These are phyloP conservation scores for Nannizziopsis barbatae DNA, from an alignment of 2,329 filamentous ascomycete genomes.

Conservation along the genomic window DNA sequence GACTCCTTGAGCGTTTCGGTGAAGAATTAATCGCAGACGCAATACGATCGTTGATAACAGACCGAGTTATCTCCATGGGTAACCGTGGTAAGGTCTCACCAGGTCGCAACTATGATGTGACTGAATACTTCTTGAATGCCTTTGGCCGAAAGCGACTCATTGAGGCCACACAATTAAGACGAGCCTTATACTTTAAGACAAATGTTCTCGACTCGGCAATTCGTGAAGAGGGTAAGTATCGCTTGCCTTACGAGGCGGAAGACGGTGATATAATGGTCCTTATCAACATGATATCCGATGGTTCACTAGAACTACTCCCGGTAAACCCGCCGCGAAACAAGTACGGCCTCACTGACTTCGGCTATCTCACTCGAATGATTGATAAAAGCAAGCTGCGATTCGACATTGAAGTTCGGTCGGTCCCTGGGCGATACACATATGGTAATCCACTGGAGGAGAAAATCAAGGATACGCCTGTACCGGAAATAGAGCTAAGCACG, in stretches of 20 bases:
- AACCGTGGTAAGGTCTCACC: constrained; percentile 32
- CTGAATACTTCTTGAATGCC: constrained; percentile 31
- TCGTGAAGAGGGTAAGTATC: constrained; percentile 21
- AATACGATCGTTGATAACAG: constrained; percentile 31
- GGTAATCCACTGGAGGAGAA: constrained; percentile 29
- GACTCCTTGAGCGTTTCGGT: constrained; percentile 25
- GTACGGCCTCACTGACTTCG: constrained; percentile 38
- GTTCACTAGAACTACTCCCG: constrained; percentile 29
- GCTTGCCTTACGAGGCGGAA: constrained; percentile 29
- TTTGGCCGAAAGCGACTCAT: constrained; percentile 34
- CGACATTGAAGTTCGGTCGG: constrained; percentile 30
- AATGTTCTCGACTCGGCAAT: constrained; percentile 33
- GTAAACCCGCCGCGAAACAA: constrained; percentile 33
- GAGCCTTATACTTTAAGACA: constrained; percentile 35
- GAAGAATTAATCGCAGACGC: constrained; percentile 30
- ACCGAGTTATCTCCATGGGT: constrained; percentile 30
- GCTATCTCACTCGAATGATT: constrained; percentile 38
- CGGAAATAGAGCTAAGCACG: constrained; percentile 20
- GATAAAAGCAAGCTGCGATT: constrained; percentile 37
- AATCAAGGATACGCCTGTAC: constrained; percentile 18
- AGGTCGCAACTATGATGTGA: constrained; percentile 36
- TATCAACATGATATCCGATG: constrained; percentile 32
- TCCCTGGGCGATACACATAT: constrained; percentile 27
- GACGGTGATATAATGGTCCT: constrained; percentile 37
- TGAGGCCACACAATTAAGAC: constrained; percentile 30